Percentiles rank a stretch among this genome's conserved stretches.
phyloP scores from a whole-genome alignment of 768 basidiomycete genomes.

The Rhizopogon vulgaris region DNA sequence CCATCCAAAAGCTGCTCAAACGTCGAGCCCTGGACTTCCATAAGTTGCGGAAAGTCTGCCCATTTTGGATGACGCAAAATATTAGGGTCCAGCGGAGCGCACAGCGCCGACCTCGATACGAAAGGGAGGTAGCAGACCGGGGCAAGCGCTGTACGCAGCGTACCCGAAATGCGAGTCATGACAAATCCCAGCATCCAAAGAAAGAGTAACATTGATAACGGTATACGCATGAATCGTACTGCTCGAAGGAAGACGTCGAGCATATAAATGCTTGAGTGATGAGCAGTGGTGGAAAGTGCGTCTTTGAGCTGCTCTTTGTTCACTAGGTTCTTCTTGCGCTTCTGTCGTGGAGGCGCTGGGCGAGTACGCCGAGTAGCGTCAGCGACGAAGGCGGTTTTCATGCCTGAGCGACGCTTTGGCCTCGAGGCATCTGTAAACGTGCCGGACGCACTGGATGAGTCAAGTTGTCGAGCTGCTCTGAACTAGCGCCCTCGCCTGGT shows the following conservation, averaged over 20 bases:
- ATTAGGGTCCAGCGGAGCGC: constrained; percentile 17
- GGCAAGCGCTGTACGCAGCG: constrained; percentile 40
- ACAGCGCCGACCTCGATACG: constrained; percentile 43
- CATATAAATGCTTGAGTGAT: constrained; percentile 31
- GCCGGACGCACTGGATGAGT: background rate
- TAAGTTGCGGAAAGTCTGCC: constrained; percentile 58
- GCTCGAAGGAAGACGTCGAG: constrained; percentile 44
- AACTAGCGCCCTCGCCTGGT: background rate
- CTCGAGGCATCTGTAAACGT: background rate
- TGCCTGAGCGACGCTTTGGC: background rate
- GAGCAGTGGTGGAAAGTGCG: constrained; percentile 16
- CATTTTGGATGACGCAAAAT: constrained; percentile 25
- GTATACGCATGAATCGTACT: constrained; percentile 45
- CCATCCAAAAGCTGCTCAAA: constrained; percentile 61
- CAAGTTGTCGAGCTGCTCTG: background rate
- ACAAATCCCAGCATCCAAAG: constrained; percentile 45
- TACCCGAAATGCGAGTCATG: constrained; percentile 32
- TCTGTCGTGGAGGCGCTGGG: constrained; percentile 15
- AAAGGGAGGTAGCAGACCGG: constrained; percentile 63
- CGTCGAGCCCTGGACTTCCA: constrained; percentile 52
- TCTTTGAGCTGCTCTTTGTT: constrained; percentile 19
- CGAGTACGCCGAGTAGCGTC: background rate
- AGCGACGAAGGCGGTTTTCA: background rate
- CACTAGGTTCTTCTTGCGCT: constrained; percentile 23
- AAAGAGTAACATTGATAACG: constrained; percentile 49